These are phyloP conservation scores for Umbelopsis ramanniana DNA, from an alignment of 192 early-diverging fungal species.

Conservation along the genomic window DNA sequence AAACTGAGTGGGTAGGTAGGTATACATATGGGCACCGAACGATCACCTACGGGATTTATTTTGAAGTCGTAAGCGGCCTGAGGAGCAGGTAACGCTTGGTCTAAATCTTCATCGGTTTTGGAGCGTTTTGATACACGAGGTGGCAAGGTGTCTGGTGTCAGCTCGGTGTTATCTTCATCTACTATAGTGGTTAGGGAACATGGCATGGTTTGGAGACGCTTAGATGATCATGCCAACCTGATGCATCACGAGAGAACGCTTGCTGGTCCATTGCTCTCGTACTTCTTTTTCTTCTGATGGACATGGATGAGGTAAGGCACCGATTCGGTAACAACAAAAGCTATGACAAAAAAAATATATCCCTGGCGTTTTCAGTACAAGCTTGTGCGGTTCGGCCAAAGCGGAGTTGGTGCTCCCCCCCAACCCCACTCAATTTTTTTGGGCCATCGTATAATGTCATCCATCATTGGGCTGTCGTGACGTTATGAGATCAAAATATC, in stretches of 20 bases:
- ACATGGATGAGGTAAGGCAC: not conserved
- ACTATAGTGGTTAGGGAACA: not conserved
- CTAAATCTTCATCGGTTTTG: not conserved
- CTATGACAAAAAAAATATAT: too few relatives aligned
- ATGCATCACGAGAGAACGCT: slow-evolving; percentile 8
- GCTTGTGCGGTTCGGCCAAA: too few relatives aligned
- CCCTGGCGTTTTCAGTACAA: too few relatives aligned
- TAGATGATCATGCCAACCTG: not conserved
- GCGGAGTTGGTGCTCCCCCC: too few relatives aligned
- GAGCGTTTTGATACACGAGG: not conserved
- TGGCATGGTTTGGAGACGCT: not conserved
- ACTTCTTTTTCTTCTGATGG: slow-evolving; percentile 7
- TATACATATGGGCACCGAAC: not conserved
- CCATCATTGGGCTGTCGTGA: too few relatives aligned
- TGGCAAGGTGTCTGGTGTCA: not conserved
- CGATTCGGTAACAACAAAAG: too few relatives aligned
- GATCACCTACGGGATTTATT: slow-evolving; percentile 27
- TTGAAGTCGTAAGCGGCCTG: slow-evolving; percentile 27
- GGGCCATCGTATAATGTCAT: too few relatives aligned
- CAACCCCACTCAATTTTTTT: too few relatives aligned
- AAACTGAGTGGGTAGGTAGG: not conserved
- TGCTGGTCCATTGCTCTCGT: not conserved
- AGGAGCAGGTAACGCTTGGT: not conserved
- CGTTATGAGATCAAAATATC: too few relatives aligned
- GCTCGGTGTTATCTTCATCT: slow-evolving; percentile 10